These are phyloP conservation scores for Ophiostoma quercus DNA, from an alignment of 2,329 filamentous ascomycete species.

Conservation along the genomic window DNA sequence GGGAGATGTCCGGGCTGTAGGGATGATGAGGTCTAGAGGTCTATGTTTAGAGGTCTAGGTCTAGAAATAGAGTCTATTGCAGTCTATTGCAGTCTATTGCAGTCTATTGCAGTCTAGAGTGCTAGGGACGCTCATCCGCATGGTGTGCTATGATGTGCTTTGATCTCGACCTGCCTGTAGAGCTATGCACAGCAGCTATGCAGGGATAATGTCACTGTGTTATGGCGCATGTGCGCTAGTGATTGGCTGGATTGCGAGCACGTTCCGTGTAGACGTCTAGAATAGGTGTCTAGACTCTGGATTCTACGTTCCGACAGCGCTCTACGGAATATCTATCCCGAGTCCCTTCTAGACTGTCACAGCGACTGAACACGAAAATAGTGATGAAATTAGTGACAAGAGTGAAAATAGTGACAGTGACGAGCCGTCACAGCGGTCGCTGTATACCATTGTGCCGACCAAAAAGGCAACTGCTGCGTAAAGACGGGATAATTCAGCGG, in stretches of 20 bases:
- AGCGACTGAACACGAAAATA: too few relatives aligned
- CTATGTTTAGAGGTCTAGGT: too few relatives aligned
- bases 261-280: not conserved
- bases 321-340: not conserved
- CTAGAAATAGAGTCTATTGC: too few relatives aligned
- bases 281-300: not conserved
- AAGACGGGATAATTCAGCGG: not conserved
- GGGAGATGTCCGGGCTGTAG: constrained; percentile 3
- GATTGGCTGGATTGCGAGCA: not conserved
- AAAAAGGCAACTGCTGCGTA: not conserved
- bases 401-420: not conserved
- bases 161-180: not conserved
- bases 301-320: not conserved
- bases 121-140: not conserved
- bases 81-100: too few relatives aligned
- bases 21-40: not conserved
- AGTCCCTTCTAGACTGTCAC: not conserved
- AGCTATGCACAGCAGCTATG: not conserved
- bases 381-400: too few relatives aligned
- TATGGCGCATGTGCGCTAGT: not conserved
- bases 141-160: not conserved
- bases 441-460: not conserved
- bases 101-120: too few relatives aligned
- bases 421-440: not conserved
- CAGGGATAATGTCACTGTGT: constrained; percentile 10